Percentiles rank a stretch among this genome's conserved stretches.
Evolutionary conservation across 352 stramenopile genomes (phyloP).

Genomic region (Peronosclerospora sorghi): DNA sequence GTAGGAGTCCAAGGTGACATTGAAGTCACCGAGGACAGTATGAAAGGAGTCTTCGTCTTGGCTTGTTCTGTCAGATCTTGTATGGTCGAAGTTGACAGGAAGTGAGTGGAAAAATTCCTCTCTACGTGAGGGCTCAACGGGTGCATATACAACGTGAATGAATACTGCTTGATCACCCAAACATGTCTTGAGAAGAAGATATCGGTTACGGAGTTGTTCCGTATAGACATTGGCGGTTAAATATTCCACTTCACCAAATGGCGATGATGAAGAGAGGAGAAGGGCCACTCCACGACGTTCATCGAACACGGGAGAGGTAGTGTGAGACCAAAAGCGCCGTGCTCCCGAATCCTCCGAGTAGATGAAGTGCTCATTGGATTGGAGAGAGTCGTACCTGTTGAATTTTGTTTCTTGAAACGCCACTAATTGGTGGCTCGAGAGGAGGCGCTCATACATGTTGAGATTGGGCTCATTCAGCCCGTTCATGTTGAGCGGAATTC

Average conservation of each 20-base stretch:
- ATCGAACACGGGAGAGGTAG: slow-evolving; percentile 6
- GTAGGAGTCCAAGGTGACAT: not conserved
- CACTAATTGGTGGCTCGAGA: slow-evolving; percentile 7
- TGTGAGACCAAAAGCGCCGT: slow-evolving; percentile 9
- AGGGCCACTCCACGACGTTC: slow-evolving; percentile 4
- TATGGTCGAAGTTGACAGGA: no score
- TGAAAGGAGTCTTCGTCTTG: not conserved
- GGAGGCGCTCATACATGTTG: slow-evolving; percentile 5
- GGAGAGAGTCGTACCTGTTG: slow-evolving; percentile 4
- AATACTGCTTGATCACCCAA: not conserved
- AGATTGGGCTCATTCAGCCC: not conserved
- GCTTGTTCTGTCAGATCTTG: not conserved
- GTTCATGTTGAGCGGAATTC: slow-evolving; percentile 12
- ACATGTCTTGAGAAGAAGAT: slow-evolving; percentile 6
- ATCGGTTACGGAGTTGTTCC: slow-evolving; percentile 2
- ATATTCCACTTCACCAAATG: slow-evolving; percentile 5
- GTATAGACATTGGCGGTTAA: slow-evolving; percentile 1
- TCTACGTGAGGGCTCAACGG: not conserved
- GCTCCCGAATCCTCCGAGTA: slow-evolving; percentile 6
- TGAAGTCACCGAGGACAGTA: not conserved
- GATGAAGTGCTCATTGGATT: slow-evolving; percentile 6
- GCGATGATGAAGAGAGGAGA: slow-evolving; percentile 2
- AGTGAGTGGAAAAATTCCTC: slow-evolving; percentile 1
- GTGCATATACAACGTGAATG: slow-evolving; percentile 8
- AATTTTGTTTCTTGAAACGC: slow-evolving; percentile 15